phyloP scores from a whole-genome alignment of 768 basidiomycete species.

The Glaciozyma antarctica region DNA sequence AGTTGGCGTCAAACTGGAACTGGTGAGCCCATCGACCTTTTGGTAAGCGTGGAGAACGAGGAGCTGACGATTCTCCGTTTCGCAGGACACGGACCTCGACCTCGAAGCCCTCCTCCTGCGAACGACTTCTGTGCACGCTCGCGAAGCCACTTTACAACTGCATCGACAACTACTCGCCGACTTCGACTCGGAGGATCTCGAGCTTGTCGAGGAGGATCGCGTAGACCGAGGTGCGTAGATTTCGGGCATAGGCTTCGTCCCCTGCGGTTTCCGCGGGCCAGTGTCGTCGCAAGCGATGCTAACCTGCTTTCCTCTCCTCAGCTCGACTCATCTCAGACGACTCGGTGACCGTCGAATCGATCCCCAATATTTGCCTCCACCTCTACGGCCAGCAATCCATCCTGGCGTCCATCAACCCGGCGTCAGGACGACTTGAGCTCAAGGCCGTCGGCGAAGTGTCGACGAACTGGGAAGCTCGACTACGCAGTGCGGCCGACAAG shows the following conservation, averaged over 20 bases:
- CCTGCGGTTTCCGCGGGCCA: neutral
- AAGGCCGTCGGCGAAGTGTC: neutral
- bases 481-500: neutral
- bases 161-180: neutral
- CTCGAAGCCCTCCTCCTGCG: constrained; percentile 6
- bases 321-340: neutral
- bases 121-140: constrained; percentile 5
- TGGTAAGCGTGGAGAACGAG: neutral
- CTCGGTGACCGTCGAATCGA: neutral
- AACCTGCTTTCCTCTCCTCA: neutral
- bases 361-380: neutral
- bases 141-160: neutral
- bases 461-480: neutral
- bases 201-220: neutral
- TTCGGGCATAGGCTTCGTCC: neutral
- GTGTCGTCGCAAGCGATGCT: neutral
- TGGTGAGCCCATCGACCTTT: neutral
- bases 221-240: neutral
- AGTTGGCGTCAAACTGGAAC: neutral
- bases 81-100: constrained; percentile 3
- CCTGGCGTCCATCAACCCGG: neutral
- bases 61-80: neutral
- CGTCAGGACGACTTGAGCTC: neutral
- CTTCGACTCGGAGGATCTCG: neutral
- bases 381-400: constrained; percentile 2